Base-by-base conservation (phyloP, 108 stramenopile species). In the Schizochytrium sp. region DNA sequence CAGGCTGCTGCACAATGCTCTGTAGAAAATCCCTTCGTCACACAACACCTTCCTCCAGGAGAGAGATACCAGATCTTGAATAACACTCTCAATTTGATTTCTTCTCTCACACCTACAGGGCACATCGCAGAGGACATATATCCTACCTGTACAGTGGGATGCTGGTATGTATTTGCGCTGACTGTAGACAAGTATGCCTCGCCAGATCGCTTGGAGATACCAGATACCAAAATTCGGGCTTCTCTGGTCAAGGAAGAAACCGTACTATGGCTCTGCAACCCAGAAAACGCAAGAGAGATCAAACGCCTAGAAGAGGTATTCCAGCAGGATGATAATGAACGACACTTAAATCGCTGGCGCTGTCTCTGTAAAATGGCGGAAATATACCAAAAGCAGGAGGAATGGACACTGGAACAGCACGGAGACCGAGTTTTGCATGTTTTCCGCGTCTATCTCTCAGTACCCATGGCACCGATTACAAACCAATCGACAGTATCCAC, bases 161-260 rank as follows among this genome's bases (percentile, higher is more conserved):
- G 76, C 28, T 83, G 76, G 76, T 83, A 83, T 28, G 76, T 55
- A 10, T 83, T 83, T 83, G 76, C 28, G 0, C 76, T 83, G 38
- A 55, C 76, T 0, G 53, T 83, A 8, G 76, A 83, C 53, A 5
- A 83, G 76, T 69, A 69, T 2, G 76, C 76, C 28, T 56, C 76
- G 1, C 15, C 76, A 2, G 76, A 83, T 15, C 64, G 64, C 64
- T 44, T 44, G 64, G 64, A 69, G 64, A 69, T 44, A 38, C 64
- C 7, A 8, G 64, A 69, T 7, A 28, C 64, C 19, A 69, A 69
- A 15, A 69, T 69, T 38, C 64, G 64, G 42, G 42, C 44, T 44
- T 44, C 64, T 38, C 64, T 69, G 42, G 64, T 69, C 64, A 69
- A 69, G 15, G 64, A 69, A 44, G 42, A 69, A 15, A 44, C 44